Base-by-base conservation (phyloP, 1,284 basidiomycete species). In the Ganoderma boninense region DNA sequence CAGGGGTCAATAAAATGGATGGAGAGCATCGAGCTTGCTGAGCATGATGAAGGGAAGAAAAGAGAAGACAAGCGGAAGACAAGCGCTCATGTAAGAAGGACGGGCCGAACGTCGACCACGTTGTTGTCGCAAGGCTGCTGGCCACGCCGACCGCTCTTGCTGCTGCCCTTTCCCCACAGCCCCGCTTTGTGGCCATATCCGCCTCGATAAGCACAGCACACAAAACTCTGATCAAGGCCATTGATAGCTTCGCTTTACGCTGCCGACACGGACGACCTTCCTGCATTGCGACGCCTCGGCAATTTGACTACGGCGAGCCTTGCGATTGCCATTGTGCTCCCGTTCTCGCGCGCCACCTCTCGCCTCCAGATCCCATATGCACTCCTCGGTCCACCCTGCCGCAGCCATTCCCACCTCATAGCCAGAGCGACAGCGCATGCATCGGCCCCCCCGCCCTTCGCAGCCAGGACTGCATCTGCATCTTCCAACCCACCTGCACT, bases 331-430 rank as follows among this genome's bases (percentile, higher is more conserved):
- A 65, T 32, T 57, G 68, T 56, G 32, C 66, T 57, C 43, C 57
- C 14, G 49, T 52, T 52, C 63, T 38, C 63, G 65, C 62, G 16
- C 68, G 60, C 61, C 70, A 63, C 63, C 67, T 62, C 64, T 52
- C 62, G 43, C 64, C 20, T 44, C 62, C 64, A 43, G 66, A 72
- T 72, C 40, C 62, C 64, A 43, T 68, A 72, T 72, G 70, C 69
- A 56, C 57, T 52, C 52, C 64, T 38, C 29, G 40, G 35, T 57
- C 6, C 59, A 40, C 26, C 32, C 60, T 46, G n/a, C 60, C 56
- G 29, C 65, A 44, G 20, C 26, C 38, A 57, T 63, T 26, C 57
- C 60, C 63, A 46, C 69, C 38, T 70, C 73, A 72, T 74, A 74
- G 69, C 62, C 38, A 11, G 18, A n/a, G 23, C 67, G 38, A 61